A percentile compares a stretch with the other conserved stretches of the same genome.
Evolutionary conservation across 1,284 basidiomycete species (phyloP).

Genomic region (Naganishia sp.): DNA sequence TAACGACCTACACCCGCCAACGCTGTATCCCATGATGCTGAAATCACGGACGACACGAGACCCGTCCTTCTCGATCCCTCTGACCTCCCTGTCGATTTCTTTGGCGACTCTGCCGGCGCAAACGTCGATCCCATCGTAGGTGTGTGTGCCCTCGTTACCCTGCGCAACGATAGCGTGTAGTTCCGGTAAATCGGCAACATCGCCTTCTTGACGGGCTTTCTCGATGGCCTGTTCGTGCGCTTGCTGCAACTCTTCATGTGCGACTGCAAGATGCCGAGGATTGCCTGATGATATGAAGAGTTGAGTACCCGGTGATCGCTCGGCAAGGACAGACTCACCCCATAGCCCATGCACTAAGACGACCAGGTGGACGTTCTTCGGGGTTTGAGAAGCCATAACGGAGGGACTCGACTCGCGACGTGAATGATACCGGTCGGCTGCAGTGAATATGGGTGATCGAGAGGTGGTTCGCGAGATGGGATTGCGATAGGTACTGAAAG

Average conservation of each 20-base stretch:
- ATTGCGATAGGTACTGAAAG: no score
- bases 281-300: conserved; percentile 37
- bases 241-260: conserved; percentile 39
- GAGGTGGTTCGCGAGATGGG: no score
- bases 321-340: conserved; percentile 39
- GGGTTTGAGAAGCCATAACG: background rate
- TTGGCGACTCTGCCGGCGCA: conserved; percentile 50
- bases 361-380: conserved; percentile 45
- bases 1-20: conserved; percentile 47
- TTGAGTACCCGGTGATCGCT: background rate
- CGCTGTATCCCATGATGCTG: conserved; percentile 51
- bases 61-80: conserved; percentile 40
- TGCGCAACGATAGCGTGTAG: conserved; percentile 49
- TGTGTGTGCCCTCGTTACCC: conserved; percentile 47
- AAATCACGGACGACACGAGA: conserved; percentile 41
- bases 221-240: conserved; percentile 14
- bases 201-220: background rate
- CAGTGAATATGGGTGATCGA: no score
- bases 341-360: conserved; percentile 53
- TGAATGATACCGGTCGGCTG: background rate
- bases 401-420: background rate
- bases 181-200: conserved; percentile 27
- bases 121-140: conserved; percentile 52
- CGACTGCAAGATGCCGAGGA: conserved; percentile 45
- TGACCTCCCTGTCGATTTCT: conserved; percentile 46